Base-by-base conservation (phyloP, 129 eudicot genomes). In the Daucus carota region DNA sequence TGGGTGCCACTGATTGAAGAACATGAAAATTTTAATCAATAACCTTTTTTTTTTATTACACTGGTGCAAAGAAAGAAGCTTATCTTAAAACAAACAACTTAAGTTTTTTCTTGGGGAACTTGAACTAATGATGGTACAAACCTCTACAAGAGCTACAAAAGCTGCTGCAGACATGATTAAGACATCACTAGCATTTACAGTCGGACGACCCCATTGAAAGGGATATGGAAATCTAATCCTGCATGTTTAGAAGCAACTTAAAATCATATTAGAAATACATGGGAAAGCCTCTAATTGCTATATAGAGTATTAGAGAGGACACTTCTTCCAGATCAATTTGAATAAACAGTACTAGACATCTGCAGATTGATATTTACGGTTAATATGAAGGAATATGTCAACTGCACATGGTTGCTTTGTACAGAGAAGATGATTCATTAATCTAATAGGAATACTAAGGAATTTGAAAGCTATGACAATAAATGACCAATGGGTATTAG, bases 141-240 rank as follows among this genome's bases (percentile, higher is more conserved):
- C 99, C 99, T 95, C 99, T 22, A 95, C 73, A 18, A 95, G 85
- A 57, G 93, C 82, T 65, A 95, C 99, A 70, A 95, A 85, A 67
- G 90, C 86, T 67, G 99, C 99, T 40, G 99, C 96, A 59, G 85
- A 43, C 94, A 91, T 87, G 41, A 92, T 92, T 44, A 95, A 67
- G 65, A 76, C 85, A 77, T 95, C 93, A 28, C 92, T 93, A 17
- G 78, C 90, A 77, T 89, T 78, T 65, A 95, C 11, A 76, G 83
- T 80, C 73, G 99, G 99, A 50, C 80, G 84, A 67, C 99, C 99
- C 97, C 97, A 95, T 85, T 95, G 99, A 50, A 88, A 88, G 42
- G 99, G 99, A 79, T 91, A 91, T 34, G 99, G 99, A 75, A 95
- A 82, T 69, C 83, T 88, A 72, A 95, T 84, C 99, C 99, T 95